Base-by-base conservation (phyloP, 306 rosid genomes). In the Lathyrus sativus region DNA sequence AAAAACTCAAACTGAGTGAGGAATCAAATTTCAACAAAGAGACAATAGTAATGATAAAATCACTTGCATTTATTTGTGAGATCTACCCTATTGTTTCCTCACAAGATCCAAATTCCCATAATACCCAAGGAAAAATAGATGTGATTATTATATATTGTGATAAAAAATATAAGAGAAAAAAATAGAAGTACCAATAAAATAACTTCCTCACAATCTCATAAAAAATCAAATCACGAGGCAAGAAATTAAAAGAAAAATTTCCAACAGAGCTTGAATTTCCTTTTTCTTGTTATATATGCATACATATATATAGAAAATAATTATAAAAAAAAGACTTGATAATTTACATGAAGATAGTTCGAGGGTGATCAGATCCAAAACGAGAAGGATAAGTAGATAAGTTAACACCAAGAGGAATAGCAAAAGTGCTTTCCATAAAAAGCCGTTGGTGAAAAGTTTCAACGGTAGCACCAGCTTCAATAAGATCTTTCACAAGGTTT, bases 391-490 rank as follows among this genome's bases (percentile, higher is more conserved):
- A 89, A 56, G 62, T 45, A 13, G 84, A 71, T 38, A 90, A 70
- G 62, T 85, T 74, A 14, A 81, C 29, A 1, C 95, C 95, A 56
- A 68, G 60, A 3, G 98, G 96, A 0, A 91, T 55, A 0, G 91
- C 89, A 13, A 85, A 80, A 37, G 88, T 77, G 48, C 85, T 64
- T 77, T 91, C 97, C 78, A 85, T 61, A 14, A 89, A 74, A 74
- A 89, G 44, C 31, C 79, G 80, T 19, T 83, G 84, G 3, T 83
- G 91, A 77, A 84, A 82, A 2, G 78, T 58, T 42, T 87, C 90
- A 12, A 91, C 5, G 64, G 68, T 68, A 3, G 83, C 73, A 0
- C 86, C 77, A 28, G 84, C 88, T 42, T 74, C 86, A 33, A 65
- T 66, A 8, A 90, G 43, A 26, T 90, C 89, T 60, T 76, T 87